Evolutionary conservation across 192 early-diverging fungal genomes (phyloP).

Genomic region (Coemansia sp.): DNA sequence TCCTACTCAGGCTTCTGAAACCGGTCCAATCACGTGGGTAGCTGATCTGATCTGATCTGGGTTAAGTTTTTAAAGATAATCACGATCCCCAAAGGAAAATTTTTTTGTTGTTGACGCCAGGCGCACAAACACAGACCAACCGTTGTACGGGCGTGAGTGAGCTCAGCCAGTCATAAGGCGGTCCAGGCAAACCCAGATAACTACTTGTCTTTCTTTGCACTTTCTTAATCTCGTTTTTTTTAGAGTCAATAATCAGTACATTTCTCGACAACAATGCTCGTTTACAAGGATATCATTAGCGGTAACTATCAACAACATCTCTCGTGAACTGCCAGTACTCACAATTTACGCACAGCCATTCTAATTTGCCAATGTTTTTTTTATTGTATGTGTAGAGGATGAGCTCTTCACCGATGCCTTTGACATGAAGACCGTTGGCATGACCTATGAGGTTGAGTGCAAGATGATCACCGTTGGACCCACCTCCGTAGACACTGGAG

Average conservation of each 20-base stretch:
- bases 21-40: constrained; percentile 10
- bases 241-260: constrained; percentile 8
- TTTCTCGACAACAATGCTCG: constrained; percentile 59
- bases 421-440: constrained; percentile 62
- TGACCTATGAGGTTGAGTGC: constrained; percentile 79
- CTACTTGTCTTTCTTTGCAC: background rate
- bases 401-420: constrained; percentile 93
- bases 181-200: background rate
- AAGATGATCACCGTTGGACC: constrained; percentile 66
- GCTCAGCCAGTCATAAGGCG: constrained; percentile 2
- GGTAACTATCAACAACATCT: constrained; percentile 52
- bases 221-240: constrained; percentile 14
- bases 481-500: constrained; percentile 85
- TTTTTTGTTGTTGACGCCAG: constrained; percentile 7
- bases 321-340: background rate
- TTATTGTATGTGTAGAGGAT: constrained; percentile 60
- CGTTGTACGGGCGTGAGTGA: background rate
- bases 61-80: background rate
- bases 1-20: constrained; percentile 27
- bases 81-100: constrained; percentile 9
- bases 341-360: background rate
- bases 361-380: constrained; percentile 1
- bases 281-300: constrained; percentile 67
- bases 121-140: background rate
- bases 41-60: background rate